Evolutionary conservation across 331 rosid species (phyloP).

Genomic region (Malus hybrid): DNA sequence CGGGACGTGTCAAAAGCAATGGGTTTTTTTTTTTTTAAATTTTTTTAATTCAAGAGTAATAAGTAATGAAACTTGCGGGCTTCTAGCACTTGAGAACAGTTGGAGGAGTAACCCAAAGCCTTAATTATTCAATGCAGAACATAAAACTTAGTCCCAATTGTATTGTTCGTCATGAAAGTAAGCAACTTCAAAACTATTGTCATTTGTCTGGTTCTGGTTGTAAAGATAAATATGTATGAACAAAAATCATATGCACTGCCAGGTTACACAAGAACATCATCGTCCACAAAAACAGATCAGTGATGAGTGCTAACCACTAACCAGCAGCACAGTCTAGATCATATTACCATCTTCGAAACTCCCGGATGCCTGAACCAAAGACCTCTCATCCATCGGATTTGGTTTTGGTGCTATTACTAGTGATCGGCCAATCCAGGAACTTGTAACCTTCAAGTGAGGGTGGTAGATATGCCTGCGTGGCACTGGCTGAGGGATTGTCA

Average conservation of each 20-base stretch:
- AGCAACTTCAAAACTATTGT: neutral
- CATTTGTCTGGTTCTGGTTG: neutral
- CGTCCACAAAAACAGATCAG: neutral
- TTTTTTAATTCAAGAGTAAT: no score
- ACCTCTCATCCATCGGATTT: neutral
- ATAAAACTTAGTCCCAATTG: neutral
- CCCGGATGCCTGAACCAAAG: neutral
- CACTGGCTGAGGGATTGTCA: conserved; percentile 40
- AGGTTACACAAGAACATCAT: neutral
- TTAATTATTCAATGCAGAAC: neutral
- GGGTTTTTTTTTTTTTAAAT: no score
- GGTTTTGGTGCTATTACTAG: conserved; percentile 2
- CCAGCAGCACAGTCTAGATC: neutral
- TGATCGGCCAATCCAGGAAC: conserved; percentile 61
- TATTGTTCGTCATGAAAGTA: neutral
- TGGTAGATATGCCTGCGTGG: conserved; percentile 50
- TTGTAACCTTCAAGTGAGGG: conserved; percentile 58
- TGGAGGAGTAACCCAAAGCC: no score
- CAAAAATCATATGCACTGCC: neutral
- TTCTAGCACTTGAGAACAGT: neutral
- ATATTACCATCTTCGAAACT: neutral
- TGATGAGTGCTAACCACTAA: neutral
- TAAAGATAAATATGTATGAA: neutral
- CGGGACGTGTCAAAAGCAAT: no score
- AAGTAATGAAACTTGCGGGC: neutral